Evolutionary conservation across 2,329 filamentous ascomycete species (phyloP).

Genomic region (Pyrenophora teres): DNA sequence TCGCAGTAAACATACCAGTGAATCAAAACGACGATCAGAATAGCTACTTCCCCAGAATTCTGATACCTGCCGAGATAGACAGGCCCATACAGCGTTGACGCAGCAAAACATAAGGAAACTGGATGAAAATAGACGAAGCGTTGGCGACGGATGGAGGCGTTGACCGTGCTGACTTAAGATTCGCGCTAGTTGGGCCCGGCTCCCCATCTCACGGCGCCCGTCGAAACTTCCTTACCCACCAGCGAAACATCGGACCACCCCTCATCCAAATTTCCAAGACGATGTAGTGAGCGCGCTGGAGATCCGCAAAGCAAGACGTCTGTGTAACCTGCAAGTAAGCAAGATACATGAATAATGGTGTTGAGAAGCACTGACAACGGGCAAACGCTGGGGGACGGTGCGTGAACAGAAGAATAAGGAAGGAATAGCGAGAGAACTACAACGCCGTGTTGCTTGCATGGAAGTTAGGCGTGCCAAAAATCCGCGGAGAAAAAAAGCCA

Average conservation of each 20-base stretch:
- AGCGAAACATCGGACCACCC: conserved; percentile 4
- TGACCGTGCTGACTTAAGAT: neutral
- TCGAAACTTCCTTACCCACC: conserved; percentile 2
- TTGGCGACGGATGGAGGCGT: neutral
- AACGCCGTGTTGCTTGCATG: neutral
- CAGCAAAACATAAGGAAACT: neutral
- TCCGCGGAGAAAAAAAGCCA: neutral
- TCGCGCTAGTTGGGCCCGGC: conserved; percentile 4
- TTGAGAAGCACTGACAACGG: conserved; percentile 1
- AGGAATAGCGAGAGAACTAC: neutral
- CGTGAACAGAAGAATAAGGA: too few species aligned
- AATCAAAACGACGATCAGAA: too few species aligned
- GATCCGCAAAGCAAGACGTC: too few species aligned
- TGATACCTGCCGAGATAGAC: too few species aligned
- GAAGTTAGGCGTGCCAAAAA: neutral
- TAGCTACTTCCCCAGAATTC: too few species aligned
- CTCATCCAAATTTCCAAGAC: too few species aligned
- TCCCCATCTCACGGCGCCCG: conserved; percentile 10
- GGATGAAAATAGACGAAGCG: conserved; percentile 14
- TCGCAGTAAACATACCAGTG: too few species aligned
- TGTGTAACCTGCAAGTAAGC: neutral
- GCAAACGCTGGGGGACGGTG: neutral
- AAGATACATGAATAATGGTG: neutral
- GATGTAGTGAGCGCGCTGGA: neutral
- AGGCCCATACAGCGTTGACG: too few species aligned